phyloP scores from a whole-genome alignment of 2,329 filamentous ascomycete species.

The Colletotrichum zoysiae region DNA sequence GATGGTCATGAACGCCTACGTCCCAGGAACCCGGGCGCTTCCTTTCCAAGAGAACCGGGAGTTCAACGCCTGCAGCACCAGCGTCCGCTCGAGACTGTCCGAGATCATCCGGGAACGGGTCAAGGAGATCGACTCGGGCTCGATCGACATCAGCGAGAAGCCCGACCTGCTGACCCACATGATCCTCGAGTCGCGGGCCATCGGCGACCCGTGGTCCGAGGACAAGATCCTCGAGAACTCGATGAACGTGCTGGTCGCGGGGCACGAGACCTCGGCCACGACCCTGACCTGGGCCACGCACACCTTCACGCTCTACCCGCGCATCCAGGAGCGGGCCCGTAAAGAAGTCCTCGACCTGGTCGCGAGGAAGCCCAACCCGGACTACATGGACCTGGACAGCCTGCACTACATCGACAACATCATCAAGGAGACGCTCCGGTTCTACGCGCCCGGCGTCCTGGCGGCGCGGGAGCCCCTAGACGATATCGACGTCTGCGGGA shows the following conservation, averaged over 20 bases:
- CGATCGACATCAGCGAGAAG: constrained; percentile 38
- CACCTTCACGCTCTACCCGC: constrained; percentile 51
- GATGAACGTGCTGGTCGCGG: constrained; percentile 59
- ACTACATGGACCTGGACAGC: constrained; percentile 53
- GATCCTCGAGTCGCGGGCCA: constrained; percentile 49
- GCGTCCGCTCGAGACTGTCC: constrained; percentile 48
- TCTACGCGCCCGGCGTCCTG: constrained; percentile 54
- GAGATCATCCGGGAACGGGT: constrained; percentile 47
- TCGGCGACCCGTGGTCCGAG: constrained; percentile 40
- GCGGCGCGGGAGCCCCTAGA: constrained; percentile 49
- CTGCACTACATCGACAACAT: constrained; percentile 58
- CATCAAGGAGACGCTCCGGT: constrained; percentile 57
- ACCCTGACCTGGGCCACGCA: constrained; percentile 58
- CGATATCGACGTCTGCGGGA: constrained; percentile 51
- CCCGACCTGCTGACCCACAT: constrained; percentile 51
- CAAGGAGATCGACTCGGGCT: constrained; percentile 39
- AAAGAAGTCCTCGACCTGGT: constrained; percentile 56
- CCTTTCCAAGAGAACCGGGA: constrained; percentile 53
- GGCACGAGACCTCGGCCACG: constrained; percentile 59
- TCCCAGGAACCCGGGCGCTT: constrained; percentile 52
- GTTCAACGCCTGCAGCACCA: constrained; percentile 50
- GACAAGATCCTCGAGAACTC: constrained; percentile 55
- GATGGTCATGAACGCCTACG: constrained; percentile 49
- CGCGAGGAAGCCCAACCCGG: constrained; percentile 53
- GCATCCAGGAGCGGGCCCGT: constrained; percentile 54